A percentile compares a stretch with the other conserved stretches of the same genome.
These are phyloP conservation scores for Camellia sinensis DNA, from an alignment of 148 eudicot genomes.

Conservation along the genomic window DNA sequence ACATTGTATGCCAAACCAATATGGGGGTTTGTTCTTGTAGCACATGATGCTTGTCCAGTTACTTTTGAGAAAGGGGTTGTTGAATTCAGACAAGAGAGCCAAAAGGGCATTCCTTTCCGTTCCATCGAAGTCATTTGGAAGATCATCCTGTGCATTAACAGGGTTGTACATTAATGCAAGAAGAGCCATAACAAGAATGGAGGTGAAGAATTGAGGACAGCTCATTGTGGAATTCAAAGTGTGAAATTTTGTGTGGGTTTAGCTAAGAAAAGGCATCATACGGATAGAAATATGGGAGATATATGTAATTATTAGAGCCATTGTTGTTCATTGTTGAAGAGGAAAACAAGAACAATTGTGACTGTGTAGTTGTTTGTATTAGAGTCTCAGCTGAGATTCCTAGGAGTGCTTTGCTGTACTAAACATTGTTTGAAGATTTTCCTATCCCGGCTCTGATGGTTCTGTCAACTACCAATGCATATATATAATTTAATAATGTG, in stretches of 20 bases:
- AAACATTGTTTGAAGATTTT: not conserved
- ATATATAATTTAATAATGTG: too few species aligned
- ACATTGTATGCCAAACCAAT: conserved; percentile 30
- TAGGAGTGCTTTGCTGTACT: not conserved
- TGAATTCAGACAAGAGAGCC: conserved; percentile 23
- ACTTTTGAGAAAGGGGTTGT: conserved; percentile 21
- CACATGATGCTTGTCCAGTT: conserved; percentile 36
- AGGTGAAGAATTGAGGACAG: not conserved
- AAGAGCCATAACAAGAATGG: conserved; percentile 8
- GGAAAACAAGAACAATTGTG: not conserved
- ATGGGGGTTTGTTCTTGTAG: conserved; percentile 19
- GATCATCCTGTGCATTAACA: not conserved
- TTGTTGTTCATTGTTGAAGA: conserved; percentile 3
- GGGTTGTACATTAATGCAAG: not conserved
- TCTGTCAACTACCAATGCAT: too few species aligned
- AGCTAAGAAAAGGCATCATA: too few species aligned
- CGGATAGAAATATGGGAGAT: not conserved
- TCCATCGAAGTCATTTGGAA: conserved; percentile 15
- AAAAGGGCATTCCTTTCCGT: conserved; percentile 36
- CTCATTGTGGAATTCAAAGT: not conserved
- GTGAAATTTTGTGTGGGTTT: too few species aligned
- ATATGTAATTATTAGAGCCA: not conserved
- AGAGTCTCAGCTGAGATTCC: not conserved
- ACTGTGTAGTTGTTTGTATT: not conserved
- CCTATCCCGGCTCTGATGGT: too few species aligned